Percentiles rank a stretch among this genome's conserved stretches.
Conservation (phyloP, 805 yeast species). For the Pichia rugopelliculosa region DNA sequence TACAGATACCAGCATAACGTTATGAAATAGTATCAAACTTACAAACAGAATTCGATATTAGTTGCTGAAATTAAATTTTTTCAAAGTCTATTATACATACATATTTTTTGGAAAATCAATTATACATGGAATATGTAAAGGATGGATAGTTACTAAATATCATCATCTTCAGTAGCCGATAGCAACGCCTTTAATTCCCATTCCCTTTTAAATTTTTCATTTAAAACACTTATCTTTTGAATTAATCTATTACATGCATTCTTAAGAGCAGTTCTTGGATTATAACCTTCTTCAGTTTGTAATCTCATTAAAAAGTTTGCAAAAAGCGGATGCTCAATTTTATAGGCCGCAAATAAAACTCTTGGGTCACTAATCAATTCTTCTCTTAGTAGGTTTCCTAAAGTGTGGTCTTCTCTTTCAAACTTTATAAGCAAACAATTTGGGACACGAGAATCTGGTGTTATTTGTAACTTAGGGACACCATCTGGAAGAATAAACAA, state of each 20-base stretch:
- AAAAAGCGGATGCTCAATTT: conserved; percentile 95
- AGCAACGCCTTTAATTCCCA: conserved; percentile 82
- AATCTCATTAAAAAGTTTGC: conserved; percentile 91
- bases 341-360: conserved; percentile 95
- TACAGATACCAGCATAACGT: too few species aligned
- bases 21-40: too few species aligned
- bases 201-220: conserved; percentile 78
- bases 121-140: neutral
- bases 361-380: conserved; percentile 79
- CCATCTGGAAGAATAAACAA: conserved; percentile 96
- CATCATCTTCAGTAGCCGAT: conserved; percentile 43
- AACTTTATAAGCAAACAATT: conserved; percentile 89
- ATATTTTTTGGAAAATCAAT: neutral
- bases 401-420: conserved; percentile 96
- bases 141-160: neutral
- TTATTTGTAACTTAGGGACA: conserved; percentile 81
- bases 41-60: too few species aligned
- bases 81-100: neutral
- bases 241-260: conserved; percentile 85
- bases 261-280: conserved; percentile 83
- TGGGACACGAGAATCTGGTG: conserved; percentile 92
- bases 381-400: conserved; percentile 82
- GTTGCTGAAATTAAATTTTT: neutral
- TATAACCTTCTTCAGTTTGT: conserved; percentile 92
- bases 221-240: conserved; percentile 65